Conservation (phyloP, 1,284 basidiomycete species). For the Cryptococcus depauperatus region DNA sequence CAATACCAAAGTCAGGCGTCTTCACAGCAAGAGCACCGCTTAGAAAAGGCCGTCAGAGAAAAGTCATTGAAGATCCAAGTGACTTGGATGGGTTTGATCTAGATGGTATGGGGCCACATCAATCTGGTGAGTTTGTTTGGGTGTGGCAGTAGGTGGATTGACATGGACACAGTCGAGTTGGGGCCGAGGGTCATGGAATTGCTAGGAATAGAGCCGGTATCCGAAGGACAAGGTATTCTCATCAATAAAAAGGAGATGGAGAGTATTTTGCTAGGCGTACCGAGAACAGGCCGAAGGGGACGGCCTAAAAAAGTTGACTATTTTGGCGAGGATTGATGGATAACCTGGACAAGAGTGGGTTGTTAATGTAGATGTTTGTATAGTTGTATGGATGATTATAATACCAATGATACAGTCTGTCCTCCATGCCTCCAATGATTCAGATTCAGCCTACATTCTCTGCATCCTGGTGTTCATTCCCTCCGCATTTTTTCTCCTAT, state of each 20-base stretch:
- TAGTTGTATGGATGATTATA: not conserved
- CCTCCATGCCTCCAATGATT: not conserved
- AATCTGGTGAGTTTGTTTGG: constrained; percentile 7
- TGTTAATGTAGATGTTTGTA: not conserved
- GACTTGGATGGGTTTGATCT: constrained; percentile 10
- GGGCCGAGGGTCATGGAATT: constrained; percentile 5
- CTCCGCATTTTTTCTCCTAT: constrained; percentile 61
- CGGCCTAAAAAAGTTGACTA: not conserved
- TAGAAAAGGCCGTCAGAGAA: not conserved
- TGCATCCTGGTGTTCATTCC: constrained; percentile 42
- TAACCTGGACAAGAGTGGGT: not conserved
- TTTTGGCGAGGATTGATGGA: not conserved
- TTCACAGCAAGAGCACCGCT: not conserved
- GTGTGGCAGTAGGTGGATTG: too few relatives aligned
- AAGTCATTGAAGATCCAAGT: constrained; percentile 3
- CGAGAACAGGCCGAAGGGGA: not conserved
- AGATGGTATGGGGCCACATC: constrained; percentile 6
- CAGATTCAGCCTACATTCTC: constrained; percentile 32
- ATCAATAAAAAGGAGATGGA: constrained; percentile 5
- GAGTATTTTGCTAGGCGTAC: constrained; percentile 3
- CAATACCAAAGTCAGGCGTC: not conserved
- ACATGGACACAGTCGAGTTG: constrained; percentile 8
- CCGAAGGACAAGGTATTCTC: constrained; percentile 1
- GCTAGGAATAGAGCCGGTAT: constrained; percentile 3
- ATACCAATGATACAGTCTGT: not conserved